phyloP scores from a whole-genome alignment of 352 stramenopile genomes.

The Phytophthora nicotianae region DNA sequence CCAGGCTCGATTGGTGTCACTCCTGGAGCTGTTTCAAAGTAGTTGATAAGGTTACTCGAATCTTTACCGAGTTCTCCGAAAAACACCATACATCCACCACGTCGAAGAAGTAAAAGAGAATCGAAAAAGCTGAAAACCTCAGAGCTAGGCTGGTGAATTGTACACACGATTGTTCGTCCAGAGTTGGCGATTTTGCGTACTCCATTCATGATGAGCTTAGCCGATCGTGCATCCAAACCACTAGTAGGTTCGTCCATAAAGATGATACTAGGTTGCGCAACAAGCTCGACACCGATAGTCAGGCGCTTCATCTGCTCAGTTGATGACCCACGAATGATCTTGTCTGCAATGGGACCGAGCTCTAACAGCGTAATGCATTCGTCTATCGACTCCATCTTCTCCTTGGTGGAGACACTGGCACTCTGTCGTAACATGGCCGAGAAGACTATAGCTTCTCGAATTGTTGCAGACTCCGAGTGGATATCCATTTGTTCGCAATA shows the following conservation, averaged over 20 bases:
- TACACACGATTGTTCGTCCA: slow-evolving; percentile 87
- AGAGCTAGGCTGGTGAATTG: slow-evolving; percentile 92
- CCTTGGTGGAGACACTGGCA: slow-evolving; percentile 28
- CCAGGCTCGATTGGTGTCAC: slow-evolving; percentile 66
- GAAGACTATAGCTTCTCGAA: slow-evolving; percentile 91
- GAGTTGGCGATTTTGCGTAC: slow-evolving; percentile 86
- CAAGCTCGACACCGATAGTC: slow-evolving; percentile 91
- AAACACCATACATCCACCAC: slow-evolving; percentile 56
- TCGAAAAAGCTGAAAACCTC: slow-evolving; percentile 92
- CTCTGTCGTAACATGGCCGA: slow-evolving; percentile 80
- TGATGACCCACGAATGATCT: slow-evolving; percentile 60
- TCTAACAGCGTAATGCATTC: slow-evolving; percentile 68
- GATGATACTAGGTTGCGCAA: slow-evolving; percentile 81
- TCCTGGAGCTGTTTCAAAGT: slow-evolving; percentile 50
- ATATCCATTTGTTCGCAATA: slow-evolving; percentile 91
- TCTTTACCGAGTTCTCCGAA: slow-evolving; percentile 61
- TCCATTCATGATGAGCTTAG: slow-evolving; percentile 87
- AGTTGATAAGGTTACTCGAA: slow-evolving; percentile 52
- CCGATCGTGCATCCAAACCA: slow-evolving; percentile 84
- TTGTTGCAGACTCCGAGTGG: slow-evolving; percentile 87
- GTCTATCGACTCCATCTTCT: slow-evolving; percentile 54
- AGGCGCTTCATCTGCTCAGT: slow-evolving; percentile 69
- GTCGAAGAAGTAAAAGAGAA: slow-evolving; percentile 77
- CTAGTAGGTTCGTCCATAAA: slow-evolving; percentile 92
- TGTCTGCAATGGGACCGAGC: slow-evolving; percentile 50